A percentile compares a stretch with the other conserved stretches of the same genome.
phyloP scores from a whole-genome alignment of 257 asterid species.

The Petunia secreta region DNA sequence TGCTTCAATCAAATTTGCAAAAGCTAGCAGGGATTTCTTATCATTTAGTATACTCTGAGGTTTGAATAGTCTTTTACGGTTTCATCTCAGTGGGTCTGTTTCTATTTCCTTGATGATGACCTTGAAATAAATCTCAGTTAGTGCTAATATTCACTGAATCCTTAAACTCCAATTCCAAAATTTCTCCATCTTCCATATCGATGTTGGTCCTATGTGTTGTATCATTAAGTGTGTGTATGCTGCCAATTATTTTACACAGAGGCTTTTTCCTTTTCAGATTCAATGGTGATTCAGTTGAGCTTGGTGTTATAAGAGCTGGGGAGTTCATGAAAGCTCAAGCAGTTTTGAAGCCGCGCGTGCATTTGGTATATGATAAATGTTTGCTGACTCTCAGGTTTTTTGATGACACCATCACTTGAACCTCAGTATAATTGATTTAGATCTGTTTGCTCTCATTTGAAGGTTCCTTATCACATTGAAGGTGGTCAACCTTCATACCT shows the following conservation, averaged over 20 bases:
- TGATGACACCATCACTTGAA: slow-evolving; percentile 24
- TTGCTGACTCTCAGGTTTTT: slow-evolving; percentile 26
- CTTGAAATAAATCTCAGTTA: slow-evolving; percentile 9
- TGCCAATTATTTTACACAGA: neutral
- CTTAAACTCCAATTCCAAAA: slow-evolving; percentile 6
- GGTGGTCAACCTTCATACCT: slow-evolving; percentile 92
- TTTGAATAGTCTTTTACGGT: slow-evolving; percentile 7
- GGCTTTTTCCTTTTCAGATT: slow-evolving; percentile 49
- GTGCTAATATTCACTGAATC: slow-evolving; percentile 18
- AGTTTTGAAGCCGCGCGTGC: slow-evolving; percentile 68
- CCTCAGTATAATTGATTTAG: slow-evolving; percentile 26
- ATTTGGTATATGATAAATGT: slow-evolving; percentile 59
- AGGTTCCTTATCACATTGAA: slow-evolving; percentile 97
- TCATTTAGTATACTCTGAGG: slow-evolving; percentile 1
- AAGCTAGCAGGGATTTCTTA: slow-evolving; percentile 20
- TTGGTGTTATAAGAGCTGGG: slow-evolving; percentile 87
- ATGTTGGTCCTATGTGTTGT: slow-evolving; percentile 1
- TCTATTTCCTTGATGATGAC: neutral
- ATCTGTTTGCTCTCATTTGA: slow-evolving; percentile 37
- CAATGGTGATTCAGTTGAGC: slow-evolving; percentile 79
- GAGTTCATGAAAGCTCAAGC: slow-evolving; percentile 68
- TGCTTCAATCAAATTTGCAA: slow-evolving; percentile 1
- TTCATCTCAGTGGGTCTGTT: neutral
- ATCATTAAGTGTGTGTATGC: neutral
- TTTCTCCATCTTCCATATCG: neutral